These are phyloP conservation scores for Nemania serpens DNA, from an alignment of 2,329 filamentous ascomycete genomes.

Conservation along the genomic window DNA sequence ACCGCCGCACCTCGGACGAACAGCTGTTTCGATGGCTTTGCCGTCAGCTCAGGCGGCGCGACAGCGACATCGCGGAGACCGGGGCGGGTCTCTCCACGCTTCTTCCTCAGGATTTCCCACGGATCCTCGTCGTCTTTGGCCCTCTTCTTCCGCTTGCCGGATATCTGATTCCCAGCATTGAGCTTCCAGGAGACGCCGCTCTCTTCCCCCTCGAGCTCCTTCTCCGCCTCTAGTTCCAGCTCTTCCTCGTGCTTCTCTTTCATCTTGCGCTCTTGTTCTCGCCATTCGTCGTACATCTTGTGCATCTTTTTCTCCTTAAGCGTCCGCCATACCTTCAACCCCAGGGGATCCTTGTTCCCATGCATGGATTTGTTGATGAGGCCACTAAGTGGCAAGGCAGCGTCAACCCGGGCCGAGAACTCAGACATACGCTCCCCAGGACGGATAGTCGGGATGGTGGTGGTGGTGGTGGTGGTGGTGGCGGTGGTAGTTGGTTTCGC, in stretches of 20 bases:
- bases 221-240: constrained; percentile 65
- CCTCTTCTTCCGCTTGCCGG: constrained; percentile 52
- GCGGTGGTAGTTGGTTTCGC: constrained; percentile 28
- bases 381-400: constrained; percentile 75
- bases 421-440: constrained; percentile 84
- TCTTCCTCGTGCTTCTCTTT: constrained; percentile 69
- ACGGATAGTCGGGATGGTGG: constrained; percentile 68
- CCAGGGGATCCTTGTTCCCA: constrained; percentile 65
- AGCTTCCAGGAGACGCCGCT: constrained; percentile 55
- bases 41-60: constrained; percentile 76
- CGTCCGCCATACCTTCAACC: constrained; percentile 71
- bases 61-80: constrained; percentile 66
- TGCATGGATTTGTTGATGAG: constrained; percentile 67
- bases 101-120: constrained; percentile 74
- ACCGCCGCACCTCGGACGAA: constrained; percentile 67
- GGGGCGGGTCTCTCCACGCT: constrained; percentile 60
- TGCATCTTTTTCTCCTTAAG: constrained; percentile 85
- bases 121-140: constrained; percentile 68
- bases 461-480: no score
- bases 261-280: constrained; percentile 67
- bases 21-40: constrained; percentile 66
- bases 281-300: constrained; percentile 79
- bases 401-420: constrained; percentile 82
- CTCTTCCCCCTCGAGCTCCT: constrained; percentile 64
- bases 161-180: constrained; percentile 43